Evolutionary conservation across 495 filamentous ascomycete species (phyloP).

Genomic region (Aspergillus homomorphus): DNA sequence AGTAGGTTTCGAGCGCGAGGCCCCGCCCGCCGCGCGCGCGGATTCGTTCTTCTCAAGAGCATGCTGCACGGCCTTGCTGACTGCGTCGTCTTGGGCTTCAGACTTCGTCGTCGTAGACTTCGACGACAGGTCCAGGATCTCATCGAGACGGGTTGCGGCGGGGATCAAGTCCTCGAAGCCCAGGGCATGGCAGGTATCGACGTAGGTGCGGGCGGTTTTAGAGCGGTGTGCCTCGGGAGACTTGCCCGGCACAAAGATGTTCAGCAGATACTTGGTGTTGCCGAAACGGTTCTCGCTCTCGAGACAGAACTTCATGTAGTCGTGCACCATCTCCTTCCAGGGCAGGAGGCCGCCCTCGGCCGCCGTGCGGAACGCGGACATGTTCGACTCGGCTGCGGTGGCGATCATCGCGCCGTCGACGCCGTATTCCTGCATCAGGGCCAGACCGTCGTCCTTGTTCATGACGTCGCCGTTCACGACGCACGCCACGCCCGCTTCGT

Average conservation of each 20-base stretch:
- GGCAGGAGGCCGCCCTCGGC: constrained; percentile 61
- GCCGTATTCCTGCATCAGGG: constrained; percentile 68
- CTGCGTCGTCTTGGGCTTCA: constrained; percentile 30
- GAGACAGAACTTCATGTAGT: constrained; percentile 68
- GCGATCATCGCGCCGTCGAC: constrained; percentile 98
- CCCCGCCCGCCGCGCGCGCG: constrained; percentile 43
- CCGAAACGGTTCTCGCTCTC: constrained; percentile 78
- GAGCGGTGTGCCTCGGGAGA: constrained; percentile 53
- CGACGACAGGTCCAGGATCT: constrained; percentile 54
- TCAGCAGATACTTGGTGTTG: constrained; percentile 89
- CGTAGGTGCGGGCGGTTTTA: constrained; percentile 59
- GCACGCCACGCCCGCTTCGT: constrained; percentile 78
- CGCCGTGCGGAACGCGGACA: constrained; percentile 70
- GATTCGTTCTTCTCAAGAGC: constrained; percentile 49
- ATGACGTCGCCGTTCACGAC: constrained; percentile 93
- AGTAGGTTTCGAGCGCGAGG: constrained; percentile 29
- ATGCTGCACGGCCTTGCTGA: constrained; percentile 48
- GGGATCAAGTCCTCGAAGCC: constrained; percentile 57
- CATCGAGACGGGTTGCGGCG: constrained; percentile 59
- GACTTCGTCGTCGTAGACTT: constrained; percentile 29
- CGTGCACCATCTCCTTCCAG: constrained; percentile 72
- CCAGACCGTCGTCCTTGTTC: constrained; percentile 60
- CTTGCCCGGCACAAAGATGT: constrained; percentile 82
- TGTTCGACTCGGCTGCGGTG: constrained; percentile 81
- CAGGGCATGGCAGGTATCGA: constrained; percentile 58